Evolutionary conservation across 2,329 filamentous ascomycete species (phyloP).

Genomic region (Cryphonectria naterciae): DNA sequence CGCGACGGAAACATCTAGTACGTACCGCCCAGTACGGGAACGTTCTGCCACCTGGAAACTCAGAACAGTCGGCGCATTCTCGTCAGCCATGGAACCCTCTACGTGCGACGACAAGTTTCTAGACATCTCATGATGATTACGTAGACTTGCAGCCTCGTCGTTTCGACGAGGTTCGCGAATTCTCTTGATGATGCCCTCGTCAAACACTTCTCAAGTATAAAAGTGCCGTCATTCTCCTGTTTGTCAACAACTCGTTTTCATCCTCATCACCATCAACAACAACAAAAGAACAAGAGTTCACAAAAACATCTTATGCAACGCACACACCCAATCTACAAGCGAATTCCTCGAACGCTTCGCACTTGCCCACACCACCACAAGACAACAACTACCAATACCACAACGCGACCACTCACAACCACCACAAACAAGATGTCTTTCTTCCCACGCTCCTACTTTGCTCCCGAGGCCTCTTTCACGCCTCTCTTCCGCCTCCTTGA

Average conservation of each 20-base stretch:
- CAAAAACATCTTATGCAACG: conserved; percentile 23
- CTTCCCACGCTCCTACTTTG: conserved; percentile 59
- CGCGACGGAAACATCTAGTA: neutral
- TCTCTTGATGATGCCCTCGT: conserved; percentile 4
- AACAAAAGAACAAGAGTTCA: neutral
- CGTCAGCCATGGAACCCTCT: conserved; percentile 22
- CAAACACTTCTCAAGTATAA: conserved; percentile 23
- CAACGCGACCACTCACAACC: conserved; percentile 36
- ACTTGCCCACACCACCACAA: conserved; percentile 10
- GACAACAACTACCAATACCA: conserved; percentile 25
- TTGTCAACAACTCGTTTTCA: neutral
- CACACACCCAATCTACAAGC: conserved; percentile 26
- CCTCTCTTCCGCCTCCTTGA: conserved; percentile 68
- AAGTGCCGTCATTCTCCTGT: conserved; percentile 15
- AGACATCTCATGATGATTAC: conserved; percentile 23
- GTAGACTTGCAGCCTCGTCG: conserved; percentile 23
- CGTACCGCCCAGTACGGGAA: conserved; percentile 8
- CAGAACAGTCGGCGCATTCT: conserved; percentile 11
- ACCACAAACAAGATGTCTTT: conserved; percentile 58
- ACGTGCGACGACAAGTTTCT: conserved; percentile 21
- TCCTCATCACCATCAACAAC: conserved; percentile 12
- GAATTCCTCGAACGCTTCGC: conserved; percentile 26
- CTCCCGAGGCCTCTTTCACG: conserved; percentile 54
- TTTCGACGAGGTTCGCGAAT: conserved; percentile 25
- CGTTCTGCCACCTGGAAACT: neutral